Evolutionary conservation across 306 rosid species (phyloP).

Genomic region (Lathyrus sativus): DNA sequence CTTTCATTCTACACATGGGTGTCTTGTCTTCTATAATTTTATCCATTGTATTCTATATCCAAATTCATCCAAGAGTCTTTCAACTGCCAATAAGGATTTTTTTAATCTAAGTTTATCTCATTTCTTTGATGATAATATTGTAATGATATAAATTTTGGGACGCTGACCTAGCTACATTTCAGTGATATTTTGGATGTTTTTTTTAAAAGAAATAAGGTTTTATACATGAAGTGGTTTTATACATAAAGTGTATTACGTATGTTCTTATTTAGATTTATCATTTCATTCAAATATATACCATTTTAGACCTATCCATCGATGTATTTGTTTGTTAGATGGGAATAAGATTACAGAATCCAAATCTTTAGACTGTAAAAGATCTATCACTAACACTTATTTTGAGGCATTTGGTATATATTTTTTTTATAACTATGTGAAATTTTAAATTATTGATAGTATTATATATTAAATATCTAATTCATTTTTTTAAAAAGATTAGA

Average conservation of each 20-base stretch:
- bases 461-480: too few species aligned
- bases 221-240: conserved; percentile 9
- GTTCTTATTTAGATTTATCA: too few species aligned
- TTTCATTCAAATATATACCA: too few species aligned
- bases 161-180: conserved; percentile 8
- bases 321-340: too few species aligned
- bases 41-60: conserved; percentile 25
- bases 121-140: conserved; percentile 18
- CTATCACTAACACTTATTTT: too few species aligned
- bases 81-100: conserved; percentile 5
- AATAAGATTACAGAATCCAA: too few species aligned
- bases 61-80: conserved; percentile 29
- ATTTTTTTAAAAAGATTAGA: too few species aligned
- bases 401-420: too few species aligned
- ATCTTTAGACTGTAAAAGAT: too few species aligned
- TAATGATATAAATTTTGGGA: conserved; percentile 27
- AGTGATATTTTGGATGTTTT: conserved; percentile 21
- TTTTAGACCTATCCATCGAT: too few species aligned
- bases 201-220: background rate
- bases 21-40: conserved; percentile 23
- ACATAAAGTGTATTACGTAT: background rate
- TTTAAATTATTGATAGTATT: too few species aligned
- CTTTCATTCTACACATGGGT: conserved; percentile 22
- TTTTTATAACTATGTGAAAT: too few species aligned
- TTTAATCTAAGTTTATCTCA: background rate